These are phyloP conservation scores for Metschnikowia bowlesiae DNA, from an alignment of 805 yeast species.

Conservation along the genomic window DNA sequence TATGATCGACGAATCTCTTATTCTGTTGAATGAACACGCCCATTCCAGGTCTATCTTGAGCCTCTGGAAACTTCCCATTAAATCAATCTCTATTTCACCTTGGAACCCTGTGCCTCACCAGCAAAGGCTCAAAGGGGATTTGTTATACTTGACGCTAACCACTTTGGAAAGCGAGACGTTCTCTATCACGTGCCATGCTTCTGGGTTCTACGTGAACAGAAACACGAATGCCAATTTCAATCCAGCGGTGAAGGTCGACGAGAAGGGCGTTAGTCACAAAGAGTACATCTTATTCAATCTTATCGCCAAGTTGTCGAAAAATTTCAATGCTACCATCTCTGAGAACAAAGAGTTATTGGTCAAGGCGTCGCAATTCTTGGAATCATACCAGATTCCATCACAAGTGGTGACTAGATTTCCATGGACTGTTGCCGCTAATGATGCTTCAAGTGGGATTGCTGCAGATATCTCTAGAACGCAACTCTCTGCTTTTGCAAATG, in stretches of 20 bases:
- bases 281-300: slow-evolving; percentile 57
- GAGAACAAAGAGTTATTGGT: slow-evolving; percentile 46
- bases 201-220: slow-evolving; percentile 77
- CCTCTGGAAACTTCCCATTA: slow-evolving; percentile 47
- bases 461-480: slow-evolving; percentile 66
- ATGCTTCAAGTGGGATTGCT: slow-evolving; percentile 10
- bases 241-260: slow-evolving; percentile 48
- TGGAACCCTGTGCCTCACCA: slow-evolving; percentile 84
- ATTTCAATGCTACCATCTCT: slow-evolving; percentile 49
- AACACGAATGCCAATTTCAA: slow-evolving; percentile 68
- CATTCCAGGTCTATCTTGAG: slow-evolving; percentile 25
- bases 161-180: slow-evolving; percentile 78
- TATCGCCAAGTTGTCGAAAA: slow-evolving; percentile 61
- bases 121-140: slow-evolving; percentile 65
- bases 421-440: slow-evolving; percentile 56
- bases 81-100: slow-evolving; percentile 54
- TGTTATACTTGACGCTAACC: slow-evolving; percentile 67
- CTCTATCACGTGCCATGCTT: slow-evolving; percentile 71
- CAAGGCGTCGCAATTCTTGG: slow-evolving; percentile 40
- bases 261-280: slow-evolving; percentile 28
- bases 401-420: slow-evolving; percentile 63
- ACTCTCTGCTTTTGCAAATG: slow-evolving; percentile 47
- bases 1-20: slow-evolving; percentile 5
- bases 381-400: slow-evolving; percentile 58
- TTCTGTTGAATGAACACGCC: slow-evolving; percentile 14